These are phyloP conservation scores for Microdochium nivale DNA, from an alignment of 2,329 filamentous ascomycete genomes.

Conservation along the genomic window DNA sequence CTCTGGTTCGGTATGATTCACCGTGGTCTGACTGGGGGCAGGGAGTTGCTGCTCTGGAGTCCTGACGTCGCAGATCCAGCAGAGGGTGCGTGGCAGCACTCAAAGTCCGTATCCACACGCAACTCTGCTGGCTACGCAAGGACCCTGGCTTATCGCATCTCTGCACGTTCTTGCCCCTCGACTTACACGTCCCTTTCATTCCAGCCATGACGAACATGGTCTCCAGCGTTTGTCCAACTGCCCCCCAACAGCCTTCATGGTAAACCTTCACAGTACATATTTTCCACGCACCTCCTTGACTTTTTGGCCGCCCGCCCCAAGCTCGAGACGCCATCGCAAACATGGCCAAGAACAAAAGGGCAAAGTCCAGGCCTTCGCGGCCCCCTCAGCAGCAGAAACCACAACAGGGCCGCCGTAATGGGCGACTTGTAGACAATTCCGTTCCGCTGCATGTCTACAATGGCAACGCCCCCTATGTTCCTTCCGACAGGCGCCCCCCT, in stretches of 20 bases:
- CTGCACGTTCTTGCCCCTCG: no score
- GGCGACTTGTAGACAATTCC: slow-evolving; percentile 1
- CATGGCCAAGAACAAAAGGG: slow-evolving; percentile 15
- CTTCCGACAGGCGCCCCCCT: slow-evolving; percentile 4
- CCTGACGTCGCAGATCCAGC: neutral
- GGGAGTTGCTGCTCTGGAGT: no score
- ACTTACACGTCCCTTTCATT: no score
- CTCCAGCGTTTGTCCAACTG: no score
- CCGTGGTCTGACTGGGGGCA: no score
- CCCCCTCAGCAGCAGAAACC: slow-evolving; percentile 1
- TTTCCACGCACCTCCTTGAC: no score
- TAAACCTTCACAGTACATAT: neutral
- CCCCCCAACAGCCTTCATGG: no score
- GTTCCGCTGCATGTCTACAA: neutral
- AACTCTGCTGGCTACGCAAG: no score
- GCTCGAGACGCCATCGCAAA: neutral
- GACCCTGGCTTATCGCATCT: no score
- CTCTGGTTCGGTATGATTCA: neutral
- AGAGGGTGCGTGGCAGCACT: no score
- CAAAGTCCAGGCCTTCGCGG: neutral
- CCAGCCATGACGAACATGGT: no score
- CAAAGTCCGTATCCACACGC: no score
- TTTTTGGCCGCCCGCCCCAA: neutral
- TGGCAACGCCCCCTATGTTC: slow-evolving; percentile 6
- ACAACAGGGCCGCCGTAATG: slow-evolving; percentile 5